Percentiles rank a stretch among this genome's conserved stretches.
phyloP scores from a whole-genome alignment of 805 yeast genomes.

The Barnettozyma sp. region DNA sequence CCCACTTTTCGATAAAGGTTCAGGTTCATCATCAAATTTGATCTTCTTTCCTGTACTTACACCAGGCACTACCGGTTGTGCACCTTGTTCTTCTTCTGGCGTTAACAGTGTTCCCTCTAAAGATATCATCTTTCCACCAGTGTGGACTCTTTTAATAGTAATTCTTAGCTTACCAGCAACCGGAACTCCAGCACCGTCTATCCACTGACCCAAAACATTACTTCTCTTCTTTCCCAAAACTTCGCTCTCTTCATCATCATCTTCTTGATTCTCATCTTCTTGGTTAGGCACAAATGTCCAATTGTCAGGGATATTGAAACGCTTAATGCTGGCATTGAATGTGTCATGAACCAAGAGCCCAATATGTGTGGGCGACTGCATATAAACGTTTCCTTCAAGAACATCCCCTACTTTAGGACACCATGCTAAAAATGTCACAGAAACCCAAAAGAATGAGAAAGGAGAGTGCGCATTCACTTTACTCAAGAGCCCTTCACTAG shows the following conservation, averaged over 20 bases:
- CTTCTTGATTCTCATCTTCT: slow-evolving; percentile 43
- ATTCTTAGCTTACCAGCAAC: slow-evolving; percentile 81
- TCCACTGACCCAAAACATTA: slow-evolving; percentile 71
- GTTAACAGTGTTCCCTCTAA: slow-evolving; percentile 72
- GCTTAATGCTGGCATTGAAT: slow-evolving; percentile 88
- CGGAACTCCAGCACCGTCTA: slow-evolving; percentile 62
- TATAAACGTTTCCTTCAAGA: slow-evolving; percentile 79
- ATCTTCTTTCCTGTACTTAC: slow-evolving; percentile 30
- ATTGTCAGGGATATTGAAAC: slow-evolving; percentile 71
- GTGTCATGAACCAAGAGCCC: slow-evolving; percentile 89
- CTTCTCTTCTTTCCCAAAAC: slow-evolving; percentile 6
- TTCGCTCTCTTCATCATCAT: slow-evolving; percentile 21
- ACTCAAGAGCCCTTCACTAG: background rate
- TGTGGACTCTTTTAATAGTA: slow-evolving; percentile 62
- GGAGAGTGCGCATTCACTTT: slow-evolving; percentile 77
- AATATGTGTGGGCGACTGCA: slow-evolving; percentile 93
- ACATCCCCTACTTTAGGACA: slow-evolving; percentile 82
- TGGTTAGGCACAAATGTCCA: slow-evolving; percentile 86
- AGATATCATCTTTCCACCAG: slow-evolving; percentile 76
- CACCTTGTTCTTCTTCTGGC: slow-evolving; percentile 40
- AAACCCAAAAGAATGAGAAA: slow-evolving; percentile 81
- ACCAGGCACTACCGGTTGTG: slow-evolving; percentile 42
- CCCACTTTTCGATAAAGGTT: slow-evolving; percentile 25
- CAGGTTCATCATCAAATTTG: slow-evolving; percentile 34
- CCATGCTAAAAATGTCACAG: slow-evolving; percentile 83